Base-by-base conservation (phyloP, 495 filamentous ascomycete species). In the Penicillium daleae region DNA sequence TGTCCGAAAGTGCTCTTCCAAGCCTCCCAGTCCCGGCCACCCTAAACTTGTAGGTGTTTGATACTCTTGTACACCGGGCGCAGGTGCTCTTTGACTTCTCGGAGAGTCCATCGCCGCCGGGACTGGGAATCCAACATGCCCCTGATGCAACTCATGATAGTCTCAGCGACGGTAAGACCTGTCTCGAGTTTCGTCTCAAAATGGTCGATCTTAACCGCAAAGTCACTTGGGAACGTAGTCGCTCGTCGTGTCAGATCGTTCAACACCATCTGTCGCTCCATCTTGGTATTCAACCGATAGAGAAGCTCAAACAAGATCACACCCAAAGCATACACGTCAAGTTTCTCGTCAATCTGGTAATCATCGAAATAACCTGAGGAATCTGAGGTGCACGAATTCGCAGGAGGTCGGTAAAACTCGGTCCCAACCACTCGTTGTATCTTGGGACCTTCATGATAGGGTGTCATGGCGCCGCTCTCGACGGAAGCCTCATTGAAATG, bases 321-420 rank as follows among this genome's bases (percentile, higher is more conserved):
- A 1, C 83, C 83, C 13, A 86, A 72, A 0, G 83, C 80, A 63
- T 82, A 86, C 2, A 85, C 76, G 60, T 86, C 83, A 2, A 84
- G 71, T 39, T 83, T 83, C 50, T 84, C 82, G 57, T 85, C 78
- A 42, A 81, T 76, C 8, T 56, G 67, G 50, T 79, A 80, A n/a
- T 67, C 61, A 17, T 70, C 64, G 44, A 63, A 66, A 37, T 66
- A 66, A 9, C 29, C 39, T 0, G 35, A 9, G 9, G 33, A 9
- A 8, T 40, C 53, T 15, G 64, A 53, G 12, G 22, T 48, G 58
- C 57, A 24, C 0, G 62, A 62, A 12, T 59, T 57, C 3, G 70
- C 60, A 15, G 76, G 78, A 10, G 80, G 80, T 35, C 77, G 73
- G 54, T 82, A 82, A 54, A 82, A 82, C 58, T 82, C 78, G 3